These are phyloP conservation scores for Helicocarpus griseus DNA, from an alignment of 2,329 filamentous ascomycete genomes.

Conservation along the genomic window DNA sequence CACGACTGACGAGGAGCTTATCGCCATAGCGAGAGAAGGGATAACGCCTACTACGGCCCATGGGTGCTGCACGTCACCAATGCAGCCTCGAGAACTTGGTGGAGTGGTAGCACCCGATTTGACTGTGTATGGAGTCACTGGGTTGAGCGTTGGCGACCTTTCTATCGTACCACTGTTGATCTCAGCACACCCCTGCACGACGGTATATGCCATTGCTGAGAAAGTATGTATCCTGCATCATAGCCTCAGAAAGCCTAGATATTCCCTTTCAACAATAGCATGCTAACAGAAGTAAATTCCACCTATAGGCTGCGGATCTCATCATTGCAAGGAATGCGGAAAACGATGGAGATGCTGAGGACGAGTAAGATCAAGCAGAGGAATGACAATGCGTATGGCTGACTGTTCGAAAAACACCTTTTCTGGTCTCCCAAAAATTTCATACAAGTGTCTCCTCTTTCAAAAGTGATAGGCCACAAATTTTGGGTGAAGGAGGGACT, in stretches of 20 bases:
- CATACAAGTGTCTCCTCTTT: too few species aligned
- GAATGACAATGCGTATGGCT: too few species aligned
- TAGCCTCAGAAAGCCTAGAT: too few species aligned
- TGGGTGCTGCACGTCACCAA: conserved; percentile 20
- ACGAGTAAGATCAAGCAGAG: too few species aligned
- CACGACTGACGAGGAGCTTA: conserved; percentile 1
- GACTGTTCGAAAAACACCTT: too few species aligned
- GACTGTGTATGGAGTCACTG: conserved; percentile 11
- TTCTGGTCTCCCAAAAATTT: too few species aligned
- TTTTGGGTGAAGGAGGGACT: too few species aligned
- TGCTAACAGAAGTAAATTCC: background rate
- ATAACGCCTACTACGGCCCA: conserved; percentile 28
- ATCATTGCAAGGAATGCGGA: background rate
- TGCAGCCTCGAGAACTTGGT: conserved; percentile 18
- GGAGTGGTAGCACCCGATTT: conserved; percentile 19
- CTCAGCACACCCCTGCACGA: conserved; percentile 22
- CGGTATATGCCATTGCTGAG: conserved; percentile 26
- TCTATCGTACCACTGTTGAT: conserved; percentile 23
- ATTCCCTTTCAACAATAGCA: too few species aligned
- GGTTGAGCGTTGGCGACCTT: conserved; percentile 24
- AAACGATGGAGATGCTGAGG: background rate
- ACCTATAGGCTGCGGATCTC: background rate
- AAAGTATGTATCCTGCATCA: too few species aligned
- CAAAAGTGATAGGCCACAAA: too few species aligned
- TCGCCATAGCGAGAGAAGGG: conserved; percentile 16